Base-by-base conservation (phyloP, 2,329 filamentous ascomycete species). In the Mariannaea elegans region DNA sequence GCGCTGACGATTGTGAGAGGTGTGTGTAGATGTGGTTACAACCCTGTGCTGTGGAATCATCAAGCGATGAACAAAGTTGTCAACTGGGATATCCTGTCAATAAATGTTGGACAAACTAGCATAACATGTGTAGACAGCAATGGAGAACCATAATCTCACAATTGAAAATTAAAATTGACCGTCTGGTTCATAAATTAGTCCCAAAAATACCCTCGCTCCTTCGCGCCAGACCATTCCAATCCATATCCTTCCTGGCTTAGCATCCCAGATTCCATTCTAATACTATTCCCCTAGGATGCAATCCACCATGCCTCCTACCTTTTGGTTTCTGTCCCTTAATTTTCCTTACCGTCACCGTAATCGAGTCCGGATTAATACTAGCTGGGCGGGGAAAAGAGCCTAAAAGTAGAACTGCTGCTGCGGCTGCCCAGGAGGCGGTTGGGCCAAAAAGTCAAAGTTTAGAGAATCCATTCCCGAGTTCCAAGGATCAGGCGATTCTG, bases 391-490 rank as follows among this genome's bases (percentile, higher is more conserved):
- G 49, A 19, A 46, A 18, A 18, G 38, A 18, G 39, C 47, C 57
- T 73, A 87, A 64, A 85, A 87, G 68, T 87, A 87, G 64, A 84
- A 87, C 63, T 84, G 83, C 62, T 85, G 84, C 62, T 82, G 80
- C 14, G 83, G 81, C 63, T 87, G 84, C 4, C 85, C 85, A 0
- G 85, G 84, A 5, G 84, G 84, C 8, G 84, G 83, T 64, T 87
- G 85, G 0, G 85, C 83, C 56, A 86, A 71, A 63, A 88, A 87
- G 67, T 87, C 85, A 72, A 87, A 87, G 69, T 82, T 87, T 79
- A 87, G 81, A 31, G 80, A 74, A 67, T 87, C 85, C 56, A 84
- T 73, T 42, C 80, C 82, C 7, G 80, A 78, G 62, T 86, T 86
- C 78, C 84, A 87, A 0, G 85, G 82, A 67, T 87, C 84, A 4